Percentiles rank a stretch among this genome's conserved stretches.
Evolutionary conservation across 345 rosid genomes (phyloP).

Genomic region (Microcos paniculata): DNA sequence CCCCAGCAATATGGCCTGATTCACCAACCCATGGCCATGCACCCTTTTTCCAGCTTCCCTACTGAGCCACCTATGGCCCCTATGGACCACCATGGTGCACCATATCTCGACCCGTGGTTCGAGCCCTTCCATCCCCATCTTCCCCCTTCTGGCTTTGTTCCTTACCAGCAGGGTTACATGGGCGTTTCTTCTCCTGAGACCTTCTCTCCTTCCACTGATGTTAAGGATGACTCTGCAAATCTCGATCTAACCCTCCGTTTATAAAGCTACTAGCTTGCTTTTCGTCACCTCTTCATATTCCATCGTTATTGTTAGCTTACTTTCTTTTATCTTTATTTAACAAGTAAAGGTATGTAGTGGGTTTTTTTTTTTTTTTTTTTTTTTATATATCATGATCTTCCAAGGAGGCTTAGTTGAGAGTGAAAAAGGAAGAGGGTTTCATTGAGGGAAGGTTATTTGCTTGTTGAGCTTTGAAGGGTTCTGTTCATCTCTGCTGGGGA

Average conservation of each 20-base stretch:
- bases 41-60: slow-evolving; percentile 1
- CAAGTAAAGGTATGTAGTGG: background rate
- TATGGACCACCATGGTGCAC: slow-evolving; percentile 1
- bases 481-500: background rate
- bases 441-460: background rate
- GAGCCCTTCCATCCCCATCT: slow-evolving; percentile 19
- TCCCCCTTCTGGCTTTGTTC: background rate
- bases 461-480: background rate
- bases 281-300: background rate
- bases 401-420: background rate
- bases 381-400: too few species aligned
- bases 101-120: slow-evolving; percentile 21
- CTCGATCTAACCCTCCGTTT: slow-evolving; percentile 53
- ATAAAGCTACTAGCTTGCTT: slow-evolving; percentile 10
- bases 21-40: background rate
- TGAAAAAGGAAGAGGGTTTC: background rate
- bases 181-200: slow-evolving; percentile 8
- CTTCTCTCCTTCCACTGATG: slow-evolving; percentile 13
- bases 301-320: background rate
- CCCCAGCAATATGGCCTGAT: background rate
- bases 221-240: slow-evolving; percentile 20
- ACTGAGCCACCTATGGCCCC: background rate
- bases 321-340: background rate
- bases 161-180: background rate
- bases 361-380: too few species aligned